Conservation (phyloP, 2,329 filamentous ascomycete genomes). For the Diaporthe citriasiana region DNA sequence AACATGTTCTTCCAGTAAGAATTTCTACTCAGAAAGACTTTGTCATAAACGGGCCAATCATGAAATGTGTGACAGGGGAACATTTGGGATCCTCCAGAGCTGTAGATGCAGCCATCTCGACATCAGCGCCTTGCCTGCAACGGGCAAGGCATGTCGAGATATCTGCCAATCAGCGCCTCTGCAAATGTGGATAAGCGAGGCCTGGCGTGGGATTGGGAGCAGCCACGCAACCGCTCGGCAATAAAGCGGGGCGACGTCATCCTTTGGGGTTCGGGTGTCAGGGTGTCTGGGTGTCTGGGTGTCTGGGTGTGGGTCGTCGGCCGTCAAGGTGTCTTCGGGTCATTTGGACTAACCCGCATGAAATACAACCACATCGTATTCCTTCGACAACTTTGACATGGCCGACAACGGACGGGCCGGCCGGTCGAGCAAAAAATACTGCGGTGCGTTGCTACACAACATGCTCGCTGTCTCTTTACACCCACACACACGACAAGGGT, state of each 20-base stretch:
- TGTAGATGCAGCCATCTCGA: slow-evolving; percentile 39
- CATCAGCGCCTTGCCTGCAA: slow-evolving; percentile 33
- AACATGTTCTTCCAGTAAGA: no score
- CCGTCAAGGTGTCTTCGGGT: slow-evolving; percentile 7
- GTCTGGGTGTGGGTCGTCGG: neutral
- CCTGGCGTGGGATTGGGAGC: neutral
- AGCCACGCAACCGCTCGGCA: slow-evolving; percentile 25
- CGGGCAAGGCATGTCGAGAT: neutral
- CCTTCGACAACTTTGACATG: slow-evolving; percentile 16
- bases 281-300: no score
- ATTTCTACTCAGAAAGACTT: no score
- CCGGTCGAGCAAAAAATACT: neutral
- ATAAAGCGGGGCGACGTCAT: slow-evolving; percentile 26
- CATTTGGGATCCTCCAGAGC: no score
- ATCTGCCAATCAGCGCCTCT: slow-evolving; percentile 8
- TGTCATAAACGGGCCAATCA: no score
- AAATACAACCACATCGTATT: slow-evolving; percentile 27
- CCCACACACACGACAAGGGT: neutral
- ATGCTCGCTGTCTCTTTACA: neutral
- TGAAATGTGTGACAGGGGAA: no score
- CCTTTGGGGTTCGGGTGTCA: no score
- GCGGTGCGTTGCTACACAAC: neutral
- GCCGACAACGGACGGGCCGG: slow-evolving; percentile 23
- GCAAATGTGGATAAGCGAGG: slow-evolving; percentile 10
- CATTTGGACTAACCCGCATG: slow-evolving; percentile 13